These are phyloP conservation scores for Allantophomopsis lycopodina DNA, from an alignment of 2,329 filamentous ascomycete species.

Conservation along the genomic window DNA sequence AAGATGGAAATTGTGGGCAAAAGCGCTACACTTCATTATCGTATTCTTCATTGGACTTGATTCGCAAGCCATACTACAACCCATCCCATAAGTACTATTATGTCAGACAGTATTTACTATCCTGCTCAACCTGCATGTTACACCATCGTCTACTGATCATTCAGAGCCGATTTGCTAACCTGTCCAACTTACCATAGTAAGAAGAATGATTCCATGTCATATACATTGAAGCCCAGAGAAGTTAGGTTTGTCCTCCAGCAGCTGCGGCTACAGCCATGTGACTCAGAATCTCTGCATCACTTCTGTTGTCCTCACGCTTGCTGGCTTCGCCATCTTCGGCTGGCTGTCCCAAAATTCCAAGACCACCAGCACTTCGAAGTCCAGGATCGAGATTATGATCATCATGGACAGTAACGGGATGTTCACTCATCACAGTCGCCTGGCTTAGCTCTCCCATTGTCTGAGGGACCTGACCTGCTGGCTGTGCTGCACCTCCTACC, in stretches of 20 bases:
- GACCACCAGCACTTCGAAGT: neutral
- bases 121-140: too few relatives aligned
- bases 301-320: neutral
- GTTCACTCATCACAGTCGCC: neutral
- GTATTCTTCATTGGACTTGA: too few relatives aligned
- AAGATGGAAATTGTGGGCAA: too few relatives aligned
- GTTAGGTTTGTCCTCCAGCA: neutral
- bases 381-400: conserved; percentile 1
- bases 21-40: too few relatives aligned
- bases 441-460: neutral
- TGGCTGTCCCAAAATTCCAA: neutral
- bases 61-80: too few relatives aligned
- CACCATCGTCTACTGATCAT: too few relatives aligned
- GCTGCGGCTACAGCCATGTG: neutral
- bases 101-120: too few relatives aligned
- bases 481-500: neutral
- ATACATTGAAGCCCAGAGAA: too few relatives aligned
- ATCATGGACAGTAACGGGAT: neutral
- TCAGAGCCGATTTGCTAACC: too few relatives aligned
- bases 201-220: too few relatives aligned
- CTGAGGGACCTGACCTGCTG: neutral
- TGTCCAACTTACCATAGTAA: too few relatives aligned
- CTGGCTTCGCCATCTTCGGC: neutral
- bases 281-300: neutral
- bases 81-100: too few relatives aligned